Evolutionary conservation across 768 basidiomycete species (phyloP), one percentile per base, ranked within the genome.

Genomic region (Coprinellus aureogranulatus): DNA sequence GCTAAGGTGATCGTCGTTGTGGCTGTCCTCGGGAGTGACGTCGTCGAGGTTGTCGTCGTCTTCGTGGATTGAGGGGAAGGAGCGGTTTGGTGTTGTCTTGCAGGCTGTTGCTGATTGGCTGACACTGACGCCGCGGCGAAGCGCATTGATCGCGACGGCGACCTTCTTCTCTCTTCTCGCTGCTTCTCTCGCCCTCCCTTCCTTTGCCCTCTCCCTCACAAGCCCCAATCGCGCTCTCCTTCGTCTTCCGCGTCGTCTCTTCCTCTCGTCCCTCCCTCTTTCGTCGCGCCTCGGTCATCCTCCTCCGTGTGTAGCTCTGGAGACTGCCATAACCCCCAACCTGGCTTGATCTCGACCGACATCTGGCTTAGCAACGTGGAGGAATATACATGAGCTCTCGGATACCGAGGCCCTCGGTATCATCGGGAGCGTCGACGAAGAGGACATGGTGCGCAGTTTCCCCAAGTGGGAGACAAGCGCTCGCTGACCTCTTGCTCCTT

Each of bases 11-110:
- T 31, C 26, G 5, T 49, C 25, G 48, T 14, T 49, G 48, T 25
- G 18, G 25, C 25, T n/a, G 28, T 28, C 25, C 22, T 27, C 50
- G 50, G n/a, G 20, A 20, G 34, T 20, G 50, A 37, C 53, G 40
- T 45, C 23, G 48, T 48, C 47, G 26, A 54, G 23, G 28, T 11
- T n/a, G 25, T 23, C 25, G 53, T 27, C 26, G 47, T 34, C 18
- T n/a, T 49, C 23, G 55, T 20, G 20, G 55, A 39, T 48, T 42
- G 46, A 26, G 30, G 28, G 54, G 45, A 41, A 42, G 37, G 28
- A 49, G 12, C 22, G 41, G 42, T 58, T 58, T 58, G 56, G 20
- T 40, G 14, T 45, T 52, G 56, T 58, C n/a, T 58, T 52, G 40
- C 28, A 14, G 28, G 16, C 55, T 23, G 49, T 52, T 48, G 56